Percentiles rank a stretch among this genome's conserved stretches.
These are phyloP conservation scores for Hansenula lynferdii DNA, from an alignment of 1,139 yeast genomes.

Conservation along the genomic window DNA sequence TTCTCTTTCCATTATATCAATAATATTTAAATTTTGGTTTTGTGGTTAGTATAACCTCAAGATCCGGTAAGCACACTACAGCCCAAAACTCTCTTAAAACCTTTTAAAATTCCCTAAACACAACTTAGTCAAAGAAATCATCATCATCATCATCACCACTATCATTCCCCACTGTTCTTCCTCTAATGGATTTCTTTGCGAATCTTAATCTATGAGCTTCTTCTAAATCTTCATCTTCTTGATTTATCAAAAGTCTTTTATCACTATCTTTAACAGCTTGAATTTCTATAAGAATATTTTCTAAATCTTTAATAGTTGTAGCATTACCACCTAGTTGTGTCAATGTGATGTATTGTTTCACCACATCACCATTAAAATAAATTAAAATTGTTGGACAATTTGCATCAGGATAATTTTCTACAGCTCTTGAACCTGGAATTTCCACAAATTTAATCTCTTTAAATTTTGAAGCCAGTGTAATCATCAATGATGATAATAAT, in stretches of 20 bases:
- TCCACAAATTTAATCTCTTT: slow-evolving; percentile 90
- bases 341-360: slow-evolving; percentile 75
- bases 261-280: slow-evolving; percentile 66
- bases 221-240: slow-evolving; percentile 48
- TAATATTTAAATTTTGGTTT: too few relatives aligned
- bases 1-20: too few relatives aligned
- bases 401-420: slow-evolving; percentile 83
- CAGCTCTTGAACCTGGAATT: slow-evolving; percentile 82
- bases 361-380: slow-evolving; percentile 70
- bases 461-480: slow-evolving; percentile 48
- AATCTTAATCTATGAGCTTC: slow-evolving; percentile 48
- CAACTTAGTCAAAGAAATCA: slow-evolving; percentile 21
- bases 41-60: too few relatives aligned
- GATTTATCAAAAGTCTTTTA: slow-evolving; percentile 58
- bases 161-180: too few relatives aligned
- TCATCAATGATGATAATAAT: slow-evolving; percentile 52
- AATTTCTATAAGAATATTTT: slow-evolving; percentile 57
- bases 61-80: slow-evolving; percentile 48
- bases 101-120: slow-evolving; percentile 2
- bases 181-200: slow-evolving; percentile 50
- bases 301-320: slow-evolving; percentile 64
- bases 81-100: not conserved
- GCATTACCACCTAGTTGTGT: slow-evolving; percentile 82
- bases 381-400: slow-evolving; percentile 90
- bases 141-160: slow-evolving; percentile 44